These are phyloP conservation scores for Blastocrithidia nonstop DNA, from an alignment of 208 protist species.

Conservation along the genomic window DNA sequence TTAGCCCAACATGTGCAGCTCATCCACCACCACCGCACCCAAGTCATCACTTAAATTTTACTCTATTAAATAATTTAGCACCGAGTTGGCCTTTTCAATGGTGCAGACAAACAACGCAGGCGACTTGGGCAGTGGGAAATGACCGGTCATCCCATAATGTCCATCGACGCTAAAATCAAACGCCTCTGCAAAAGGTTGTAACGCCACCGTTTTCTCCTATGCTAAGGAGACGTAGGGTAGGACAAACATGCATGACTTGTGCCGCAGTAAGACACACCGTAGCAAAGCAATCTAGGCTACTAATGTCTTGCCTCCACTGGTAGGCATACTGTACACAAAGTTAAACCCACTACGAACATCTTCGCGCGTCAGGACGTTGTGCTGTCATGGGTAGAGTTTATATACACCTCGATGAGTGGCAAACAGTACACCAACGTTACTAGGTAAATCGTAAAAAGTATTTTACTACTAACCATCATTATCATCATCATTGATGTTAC, in stretches of 20 bases:
- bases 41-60: slow-evolving; percentile 43
- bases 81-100: slow-evolving; percentile 89
- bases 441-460: slow-evolving; percentile 39
- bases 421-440: slow-evolving; percentile 21
- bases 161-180: slow-evolving; percentile 72
- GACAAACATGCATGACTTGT: slow-evolving; percentile 75
- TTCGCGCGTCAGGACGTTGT: slow-evolving; percentile 43
- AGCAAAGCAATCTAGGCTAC: slow-evolving; percentile 89
- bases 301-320: slow-evolving; percentile 87
- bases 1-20: slow-evolving; percentile 92
- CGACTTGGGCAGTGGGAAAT: slow-evolving; percentile 31
- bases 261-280: slow-evolving; percentile 44
- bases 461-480: neutral
- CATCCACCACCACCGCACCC: slow-evolving; percentile 84
- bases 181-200: slow-evolving; percentile 31
- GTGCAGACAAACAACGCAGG: slow-evolving; percentile 76
- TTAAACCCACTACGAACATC: slow-evolving; percentile 39
- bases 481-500: neutral
- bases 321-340: slow-evolving; percentile 85
- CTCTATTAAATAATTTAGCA: slow-evolving; percentile 77
- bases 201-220: slow-evolving; percentile 73
- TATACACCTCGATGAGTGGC: slow-evolving; percentile 18
- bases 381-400: slow-evolving; percentile 75
- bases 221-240: slow-evolving; percentile 88
- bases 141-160: slow-evolving; percentile 60